A percentile compares a stretch with the other conserved stretches of the same genome.
These are phyloP conservation scores for Chrysophaeum taylorii DNA, from an alignment of 352 stramenopile species.

Conservation along the genomic window DNA sequence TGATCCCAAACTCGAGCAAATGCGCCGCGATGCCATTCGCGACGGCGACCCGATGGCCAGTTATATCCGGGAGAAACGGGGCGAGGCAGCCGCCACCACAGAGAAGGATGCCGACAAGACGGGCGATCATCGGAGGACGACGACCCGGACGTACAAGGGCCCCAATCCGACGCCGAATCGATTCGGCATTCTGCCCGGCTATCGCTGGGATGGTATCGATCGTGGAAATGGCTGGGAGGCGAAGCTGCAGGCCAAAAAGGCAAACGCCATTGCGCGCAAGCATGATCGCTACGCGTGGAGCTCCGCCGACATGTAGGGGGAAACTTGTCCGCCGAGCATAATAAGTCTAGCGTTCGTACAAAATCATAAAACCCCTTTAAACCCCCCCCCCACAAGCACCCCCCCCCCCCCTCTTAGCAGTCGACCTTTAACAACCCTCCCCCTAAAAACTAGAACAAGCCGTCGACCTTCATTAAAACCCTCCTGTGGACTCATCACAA, in stretches of 20 bases:
- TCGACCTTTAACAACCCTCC: too few relatives aligned
- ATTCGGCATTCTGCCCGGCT: slow-evolving; percentile 81
- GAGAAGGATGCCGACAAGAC: background rate
- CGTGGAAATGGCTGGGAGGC: slow-evolving; percentile 89
- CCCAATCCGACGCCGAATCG: slow-evolving; percentile 62
- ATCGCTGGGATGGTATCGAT: slow-evolving; percentile 96
- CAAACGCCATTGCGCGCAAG: slow-evolving; percentile 31
- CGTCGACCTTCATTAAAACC: too few relatives aligned
- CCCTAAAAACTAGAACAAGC: too few relatives aligned
- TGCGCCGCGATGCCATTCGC: slow-evolving; percentile 43
- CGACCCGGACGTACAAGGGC: slow-evolving; percentile 59
- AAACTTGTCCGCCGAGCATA: background rate
- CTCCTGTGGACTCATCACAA: too few relatives aligned
- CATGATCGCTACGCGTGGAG: slow-evolving; percentile 53
- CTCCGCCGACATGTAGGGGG: slow-evolving; percentile 46
- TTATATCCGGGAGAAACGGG: slow-evolving; percentile 43
- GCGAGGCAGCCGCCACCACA: slow-evolving; percentile 15
- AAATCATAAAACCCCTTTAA: too few relatives aligned
- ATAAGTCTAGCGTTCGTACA: too few relatives aligned
- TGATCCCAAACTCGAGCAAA: slow-evolving; percentile 46
- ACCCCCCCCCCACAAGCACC: too few relatives aligned
- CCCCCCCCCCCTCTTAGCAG: too few relatives aligned
- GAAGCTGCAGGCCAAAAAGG: slow-evolving; percentile 59
- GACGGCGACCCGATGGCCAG: slow-evolving; percentile 63
- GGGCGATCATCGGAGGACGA: slow-evolving; percentile 17